A percentile compares a stretch with the other conserved stretches of the same genome.
phyloP scores from a whole-genome alignment of 768 basidiomycete genomes.

The Termitomyces sp. region DNA sequence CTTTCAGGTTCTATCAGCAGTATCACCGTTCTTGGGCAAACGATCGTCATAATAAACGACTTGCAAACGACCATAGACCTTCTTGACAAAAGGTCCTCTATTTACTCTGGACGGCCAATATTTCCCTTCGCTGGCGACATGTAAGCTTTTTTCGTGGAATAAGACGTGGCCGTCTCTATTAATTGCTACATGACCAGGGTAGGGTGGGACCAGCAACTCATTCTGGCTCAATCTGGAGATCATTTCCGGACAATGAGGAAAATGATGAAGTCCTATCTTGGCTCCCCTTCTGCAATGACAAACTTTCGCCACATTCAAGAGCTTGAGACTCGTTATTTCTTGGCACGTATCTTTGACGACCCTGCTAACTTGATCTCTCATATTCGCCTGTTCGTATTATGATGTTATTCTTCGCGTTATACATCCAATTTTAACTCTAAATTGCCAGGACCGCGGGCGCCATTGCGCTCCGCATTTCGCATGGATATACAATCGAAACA shows the following conservation, averaged over 20 bases:
- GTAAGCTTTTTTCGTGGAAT: conserved; percentile 17
- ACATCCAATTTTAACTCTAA: not conserved
- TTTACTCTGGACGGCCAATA: conserved; percentile 31
- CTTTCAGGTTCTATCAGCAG: conserved; percentile 22
- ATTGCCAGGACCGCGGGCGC: conserved; percentile 35
- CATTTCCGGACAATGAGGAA: conserved; percentile 42
- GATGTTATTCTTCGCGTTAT: not conserved
- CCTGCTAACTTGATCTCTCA: conserved; percentile 36
- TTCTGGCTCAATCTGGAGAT: conserved; percentile 31
- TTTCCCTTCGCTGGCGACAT: conserved; percentile 37
- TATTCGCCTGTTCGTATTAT: conserved; percentile 36
- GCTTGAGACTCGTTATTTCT: conserved; percentile 41
- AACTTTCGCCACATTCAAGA: conserved; percentile 36
- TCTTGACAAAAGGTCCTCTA: conserved; percentile 32
- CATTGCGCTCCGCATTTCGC: conserved; percentile 39
- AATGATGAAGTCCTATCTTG: conserved; percentile 39
- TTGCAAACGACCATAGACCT: conserved; percentile 30
- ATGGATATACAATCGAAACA: conserved; percentile 41
- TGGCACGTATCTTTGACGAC: conserved; percentile 37
- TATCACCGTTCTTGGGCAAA: conserved; percentile 25
- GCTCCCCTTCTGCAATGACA: conserved; percentile 34
- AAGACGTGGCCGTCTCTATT: not conserved
- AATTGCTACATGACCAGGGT: conserved; percentile 18
- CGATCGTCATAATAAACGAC: conserved; percentile 28
- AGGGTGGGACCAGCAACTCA: conserved; percentile 30